phyloP scores from a whole-genome alignment of 768 basidiomycete genomes.

The Suillus ampliporus region DNA sequence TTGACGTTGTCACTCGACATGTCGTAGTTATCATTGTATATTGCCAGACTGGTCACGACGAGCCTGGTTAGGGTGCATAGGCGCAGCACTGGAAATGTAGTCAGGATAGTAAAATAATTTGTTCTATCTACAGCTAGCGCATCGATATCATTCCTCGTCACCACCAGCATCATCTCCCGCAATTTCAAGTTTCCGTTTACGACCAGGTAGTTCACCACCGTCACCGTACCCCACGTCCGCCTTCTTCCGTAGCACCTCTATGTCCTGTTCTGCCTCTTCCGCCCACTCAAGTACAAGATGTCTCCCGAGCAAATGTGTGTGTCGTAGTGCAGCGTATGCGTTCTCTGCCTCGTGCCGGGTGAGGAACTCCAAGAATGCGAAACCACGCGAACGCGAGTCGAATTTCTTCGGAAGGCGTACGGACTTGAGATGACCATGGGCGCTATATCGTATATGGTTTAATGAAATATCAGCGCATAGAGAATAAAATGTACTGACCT shows the following conservation, averaged over 20 bases:
- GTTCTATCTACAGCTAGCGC: not conserved
- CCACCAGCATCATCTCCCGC: conserved; percentile 44
- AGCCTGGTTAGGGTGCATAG: too few species aligned
- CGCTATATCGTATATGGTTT: conserved; percentile 46
- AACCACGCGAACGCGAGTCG: conserved; percentile 87
- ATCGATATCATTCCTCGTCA: conserved; percentile 33
- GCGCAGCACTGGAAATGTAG: too few species aligned
- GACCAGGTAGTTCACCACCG: conserved; percentile 72
- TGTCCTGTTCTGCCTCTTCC: conserved; percentile 77
- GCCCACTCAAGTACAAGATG: conserved; percentile 98
- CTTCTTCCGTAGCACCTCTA: conserved; percentile 79
- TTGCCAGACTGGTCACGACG: too few species aligned
- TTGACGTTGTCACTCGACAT: too few species aligned
- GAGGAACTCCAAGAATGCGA: conserved; percentile 95
- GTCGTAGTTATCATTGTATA: too few species aligned
- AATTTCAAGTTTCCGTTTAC: conserved; percentile 72
- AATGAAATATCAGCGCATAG: conserved; percentile 9
- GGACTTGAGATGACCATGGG: conserved; percentile 93
- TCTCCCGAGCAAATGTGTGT: conserved; percentile 94
- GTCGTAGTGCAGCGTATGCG: conserved; percentile 83
- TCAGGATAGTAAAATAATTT: not conserved
- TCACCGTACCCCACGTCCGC: conserved; percentile 79
- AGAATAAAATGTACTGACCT: conserved; percentile 57
- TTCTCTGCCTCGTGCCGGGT: conserved; percentile 89
- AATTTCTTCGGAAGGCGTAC: conserved; percentile 93